These are phyloP conservation scores for Jacaranda copaia DNA, from an alignment of 257 asterid genomes.

Conservation along the genomic window DNA sequence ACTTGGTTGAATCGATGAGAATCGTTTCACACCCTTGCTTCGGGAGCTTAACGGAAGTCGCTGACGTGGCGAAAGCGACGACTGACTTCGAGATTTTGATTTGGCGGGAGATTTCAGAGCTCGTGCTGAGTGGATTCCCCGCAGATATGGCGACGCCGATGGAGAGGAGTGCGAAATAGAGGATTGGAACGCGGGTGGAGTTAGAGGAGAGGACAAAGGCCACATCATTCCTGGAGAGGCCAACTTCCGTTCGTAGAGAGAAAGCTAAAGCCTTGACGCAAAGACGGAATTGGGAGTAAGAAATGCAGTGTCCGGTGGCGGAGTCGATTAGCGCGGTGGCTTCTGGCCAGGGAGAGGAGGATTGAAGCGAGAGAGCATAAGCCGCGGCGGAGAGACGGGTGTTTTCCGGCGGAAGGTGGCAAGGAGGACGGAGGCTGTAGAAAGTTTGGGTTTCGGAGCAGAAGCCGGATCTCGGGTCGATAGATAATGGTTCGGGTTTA, in stretches of 20 bases:
- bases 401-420: conserved; percentile 51
- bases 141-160: conserved; percentile 53
- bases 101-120: conserved; percentile 46
- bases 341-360: conserved; percentile 31
- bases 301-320: conserved; percentile 42
- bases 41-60: conserved; percentile 42
- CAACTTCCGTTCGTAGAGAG: conserved; percentile 38
- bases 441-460: conserved; percentile 45
- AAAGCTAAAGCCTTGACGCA: conserved; percentile 39
- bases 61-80: conserved; percentile 56
- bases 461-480: conserved; percentile 55
- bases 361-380: conserved; percentile 50
- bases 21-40: conserved; percentile 33
- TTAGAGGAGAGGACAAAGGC: conserved; percentile 52
- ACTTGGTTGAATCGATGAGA: conserved; percentile 54
- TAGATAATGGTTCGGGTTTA: conserved; percentile 14
- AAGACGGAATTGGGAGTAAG: conserved; percentile 43
- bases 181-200: conserved; percentile 46
- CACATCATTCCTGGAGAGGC: conserved; percentile 47
- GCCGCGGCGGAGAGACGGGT: conserved; percentile 56
- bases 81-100: conserved; percentile 45
- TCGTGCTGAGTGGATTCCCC: conserved; percentile 50
- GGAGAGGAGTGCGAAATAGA: conserved; percentile 57
- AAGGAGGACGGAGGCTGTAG: conserved; percentile 54
- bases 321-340: conserved; percentile 48